Base-by-base conservation (phyloP, 1,284 basidiomycete genomes). In the Vanrija pseudolonga region DNA sequence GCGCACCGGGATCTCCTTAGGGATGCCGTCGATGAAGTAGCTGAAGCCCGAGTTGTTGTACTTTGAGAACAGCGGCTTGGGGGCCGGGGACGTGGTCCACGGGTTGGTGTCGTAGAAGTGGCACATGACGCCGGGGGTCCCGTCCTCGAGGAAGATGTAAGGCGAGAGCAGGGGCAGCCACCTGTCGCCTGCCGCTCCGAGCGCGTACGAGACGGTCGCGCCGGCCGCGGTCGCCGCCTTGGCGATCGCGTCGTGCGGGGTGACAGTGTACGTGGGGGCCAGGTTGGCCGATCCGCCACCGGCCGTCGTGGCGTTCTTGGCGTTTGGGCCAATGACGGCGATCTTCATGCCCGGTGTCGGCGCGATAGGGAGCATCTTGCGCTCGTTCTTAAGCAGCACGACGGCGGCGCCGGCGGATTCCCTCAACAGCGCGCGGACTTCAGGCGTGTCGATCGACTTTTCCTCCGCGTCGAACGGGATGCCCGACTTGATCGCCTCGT, bases 271-370 rank as follows among this genome's bases (percentile, higher is more conserved):
- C 7, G 85, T 85, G 0, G 88, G 78, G 59, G 85, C 85, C 22
- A 91, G 78, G 2, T 84, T 80, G 0, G 88, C 88, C 17, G 84
- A 85, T 3, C 89, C 88, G 24, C 88, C 89, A 22, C 89, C 89
- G 17, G 85, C 85, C 9, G 86, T 77, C 7, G 86, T 81, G 19
- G 80, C 67, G 3, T 83, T 82, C 63, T 86, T 85, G 19, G 87
- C 87, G 64, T 89, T 90, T 0, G 84, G 83, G 4, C 89, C 89
- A 28, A 90, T 81, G 49, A 91, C 84, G 0, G 86, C 87, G 44
- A 89, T 78, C 69, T 84, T 86, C 73, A 83, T 85, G 55, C 84
- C 62, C 24, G 67, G 75, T 47, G 26, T 26, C 2, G 36, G 37
- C 14, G 79, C 76, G 11, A 89, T 76, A 5, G 88, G 88, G 0